phyloP scores from a whole-genome alignment of 495 filamentous ascomycete species.

The Echria macrotheca region DNA sequence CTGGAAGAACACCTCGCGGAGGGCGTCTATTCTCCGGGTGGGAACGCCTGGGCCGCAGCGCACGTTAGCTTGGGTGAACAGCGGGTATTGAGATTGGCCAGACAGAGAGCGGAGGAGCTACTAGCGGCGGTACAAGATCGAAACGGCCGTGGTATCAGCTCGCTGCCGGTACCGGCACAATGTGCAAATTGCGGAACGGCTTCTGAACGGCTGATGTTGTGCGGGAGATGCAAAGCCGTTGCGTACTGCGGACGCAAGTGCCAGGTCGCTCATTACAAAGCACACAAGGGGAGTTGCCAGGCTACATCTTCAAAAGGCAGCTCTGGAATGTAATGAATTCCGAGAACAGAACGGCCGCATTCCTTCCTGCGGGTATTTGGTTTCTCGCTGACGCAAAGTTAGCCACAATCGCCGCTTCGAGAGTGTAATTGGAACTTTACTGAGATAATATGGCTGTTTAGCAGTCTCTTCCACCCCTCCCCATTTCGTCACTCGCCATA shows the following conservation, averaged over 20 bases:
- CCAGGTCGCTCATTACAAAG: constrained; percentile 27
- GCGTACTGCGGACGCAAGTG: constrained; percentile 24
- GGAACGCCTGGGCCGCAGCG: constrained; percentile 31
- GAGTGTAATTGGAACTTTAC: no score
- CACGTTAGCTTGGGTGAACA: constrained; percentile 33
- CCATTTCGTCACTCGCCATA: no score
- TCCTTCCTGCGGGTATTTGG: no score
- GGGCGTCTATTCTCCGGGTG: constrained; percentile 27
- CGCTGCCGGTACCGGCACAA: background rate
- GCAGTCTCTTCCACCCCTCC: no score
- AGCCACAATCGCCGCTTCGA: no score
- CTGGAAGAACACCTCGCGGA: constrained; percentile 30
- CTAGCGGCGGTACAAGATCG: constrained; percentile 23
- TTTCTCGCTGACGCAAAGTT: no score
- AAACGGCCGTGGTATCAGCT: constrained; percentile 5
- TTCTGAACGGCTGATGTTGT: constrained; percentile 25
- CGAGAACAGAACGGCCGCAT: no score
- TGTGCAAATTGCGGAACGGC: constrained; percentile 25
- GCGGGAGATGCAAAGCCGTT: constrained; percentile 26
- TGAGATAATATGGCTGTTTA: no score
- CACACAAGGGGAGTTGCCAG: constrained; percentile 22
- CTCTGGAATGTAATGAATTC: constrained; percentile 2
- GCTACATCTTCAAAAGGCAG: constrained; percentile 15
- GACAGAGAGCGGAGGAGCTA: constrained; percentile 27
- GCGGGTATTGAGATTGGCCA: constrained; percentile 31